phyloP scores from a whole-genome alignment of 768 basidiomycete genomes.

The Suillus bovinus region DNA sequence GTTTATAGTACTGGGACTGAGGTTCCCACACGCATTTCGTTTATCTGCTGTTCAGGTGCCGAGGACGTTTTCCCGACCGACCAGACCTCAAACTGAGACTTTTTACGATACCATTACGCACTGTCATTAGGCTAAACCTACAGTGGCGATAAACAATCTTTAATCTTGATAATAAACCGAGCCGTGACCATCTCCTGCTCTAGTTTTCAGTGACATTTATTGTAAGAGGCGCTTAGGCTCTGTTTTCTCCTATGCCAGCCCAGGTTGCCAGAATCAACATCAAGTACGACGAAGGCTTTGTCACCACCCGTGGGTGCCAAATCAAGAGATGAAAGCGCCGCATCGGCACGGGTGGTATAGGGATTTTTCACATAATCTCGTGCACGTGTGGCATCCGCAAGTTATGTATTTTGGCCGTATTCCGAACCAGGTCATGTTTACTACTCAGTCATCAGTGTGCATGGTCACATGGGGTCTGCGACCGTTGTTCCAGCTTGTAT shows the following conservation, averaged over 20 bases:
- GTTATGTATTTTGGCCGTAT: neutral
- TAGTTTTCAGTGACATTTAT: neutral
- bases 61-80: conserved; percentile 20
- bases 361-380: neutral
- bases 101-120: neutral
- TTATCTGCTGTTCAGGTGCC: conserved; percentile 33
- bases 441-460: neutral
- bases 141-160: neutral
- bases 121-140: neutral
- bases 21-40: conserved; percentile 41
- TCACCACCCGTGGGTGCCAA: neutral
- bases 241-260: conserved; percentile 36
- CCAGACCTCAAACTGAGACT: conserved; percentile 52
- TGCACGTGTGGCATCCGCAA: neutral
- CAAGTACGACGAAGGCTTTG: conserved; percentile 40
- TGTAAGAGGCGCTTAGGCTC: conserved; percentile 24
- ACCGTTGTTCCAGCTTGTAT: neutral
- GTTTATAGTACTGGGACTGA: conserved; percentile 42
- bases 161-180: neutral
- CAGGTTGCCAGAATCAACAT: conserved; percentile 46
- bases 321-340: neutral
- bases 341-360: neutral
- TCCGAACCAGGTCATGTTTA: neutral
- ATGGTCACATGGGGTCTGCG: neutral
- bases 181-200: neutral